These are phyloP conservation scores for Paecilomyces fulvus DNA, from an alignment of 2,329 filamentous ascomycete genomes.

Conservation along the genomic window DNA sequence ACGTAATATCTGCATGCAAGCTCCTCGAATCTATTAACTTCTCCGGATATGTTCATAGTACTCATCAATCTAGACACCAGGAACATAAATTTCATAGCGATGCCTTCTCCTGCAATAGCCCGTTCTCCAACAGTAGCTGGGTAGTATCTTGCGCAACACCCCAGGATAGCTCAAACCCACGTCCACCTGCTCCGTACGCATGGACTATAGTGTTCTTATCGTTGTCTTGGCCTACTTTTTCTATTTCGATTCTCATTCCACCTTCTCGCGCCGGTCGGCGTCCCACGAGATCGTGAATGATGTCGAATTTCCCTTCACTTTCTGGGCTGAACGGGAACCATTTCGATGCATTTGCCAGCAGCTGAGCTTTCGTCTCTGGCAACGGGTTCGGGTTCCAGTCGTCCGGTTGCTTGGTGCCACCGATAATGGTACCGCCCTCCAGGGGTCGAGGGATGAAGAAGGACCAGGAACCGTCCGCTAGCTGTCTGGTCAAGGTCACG, in stretches of 20 bases:
- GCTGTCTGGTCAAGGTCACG: conserved; percentile 51
- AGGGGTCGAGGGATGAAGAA: conserved; percentile 56
- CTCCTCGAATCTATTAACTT: not conserved
- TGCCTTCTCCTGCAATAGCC: not conserved
- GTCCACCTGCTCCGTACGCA: conserved; percentile 53
- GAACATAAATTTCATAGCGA: not conserved
- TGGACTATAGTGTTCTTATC: conserved; percentile 34
- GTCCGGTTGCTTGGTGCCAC: conserved; percentile 55
- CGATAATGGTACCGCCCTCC: conserved; percentile 56
- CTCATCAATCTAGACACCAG: not conserved
- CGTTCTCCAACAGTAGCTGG: conserved; percentile 23
- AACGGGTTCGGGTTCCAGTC: conserved; percentile 48
- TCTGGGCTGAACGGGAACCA: conserved; percentile 33
- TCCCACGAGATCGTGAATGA: conserved; percentile 40
- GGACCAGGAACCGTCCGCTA: conserved; percentile 54
- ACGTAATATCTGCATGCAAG: not conserved
- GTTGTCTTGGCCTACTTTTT: conserved; percentile 23
- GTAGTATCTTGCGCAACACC: conserved; percentile 48
- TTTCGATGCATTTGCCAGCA: conserved; percentile 39
- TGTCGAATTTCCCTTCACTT: conserved; percentile 29
- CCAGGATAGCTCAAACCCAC: conserved; percentile 56
- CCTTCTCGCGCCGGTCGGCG: conserved; percentile 37
- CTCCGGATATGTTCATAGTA: not conserved
- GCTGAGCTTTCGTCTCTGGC: conserved; percentile 34
- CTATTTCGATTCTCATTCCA: conserved; percentile 46